Evolutionary conservation across 805 yeast species (phyloP).

Genomic region (Cyberlindnera misumaiensis): DNA sequence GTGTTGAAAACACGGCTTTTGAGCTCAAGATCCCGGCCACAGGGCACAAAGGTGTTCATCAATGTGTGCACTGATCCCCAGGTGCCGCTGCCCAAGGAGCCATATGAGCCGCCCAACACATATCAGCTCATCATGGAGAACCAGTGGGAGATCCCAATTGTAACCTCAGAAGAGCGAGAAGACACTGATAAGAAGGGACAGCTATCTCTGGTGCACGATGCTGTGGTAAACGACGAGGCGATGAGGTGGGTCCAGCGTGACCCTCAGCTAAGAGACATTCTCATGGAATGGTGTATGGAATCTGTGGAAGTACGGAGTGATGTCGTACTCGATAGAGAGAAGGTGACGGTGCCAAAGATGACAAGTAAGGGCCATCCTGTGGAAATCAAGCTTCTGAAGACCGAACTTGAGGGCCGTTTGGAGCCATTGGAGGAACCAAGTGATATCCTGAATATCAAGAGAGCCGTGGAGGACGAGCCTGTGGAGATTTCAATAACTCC

Average conservation of each 20-base stretch:
- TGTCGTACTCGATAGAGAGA: constrained; percentile 53
- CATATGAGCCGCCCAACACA: constrained; percentile 50
- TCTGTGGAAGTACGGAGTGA: constrained; percentile 55
- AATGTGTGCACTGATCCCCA: constrained; percentile 64
- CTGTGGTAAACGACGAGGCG: constrained; percentile 63
- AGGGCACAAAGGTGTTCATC: constrained; percentile 59
- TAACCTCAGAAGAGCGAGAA: constrained; percentile 49
- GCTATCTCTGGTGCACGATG: constrained; percentile 63
- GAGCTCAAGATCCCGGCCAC: constrained; percentile 26
- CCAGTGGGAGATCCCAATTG: constrained; percentile 82
- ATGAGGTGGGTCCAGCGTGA: constrained; percentile 56
- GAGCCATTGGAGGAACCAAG: constrained; percentile 37
- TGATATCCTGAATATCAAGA: constrained; percentile 20
- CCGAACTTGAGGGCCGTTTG: constrained; percentile 33
- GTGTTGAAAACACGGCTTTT: constrained; percentile 58
- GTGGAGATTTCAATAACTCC: constrained; percentile 13
- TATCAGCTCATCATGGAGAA: constrained; percentile 60
- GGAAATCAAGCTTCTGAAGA: constrained; percentile 34
- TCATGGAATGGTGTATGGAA: constrained; percentile 81
- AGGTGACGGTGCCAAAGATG: constrained; percentile 62
- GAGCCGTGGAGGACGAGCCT: constrained; percentile 13
- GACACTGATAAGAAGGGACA: constrained; percentile 67
- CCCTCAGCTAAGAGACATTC: constrained; percentile 51
- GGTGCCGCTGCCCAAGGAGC: constrained; percentile 56
- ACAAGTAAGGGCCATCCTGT: constrained; percentile 57